A percentile compares a stretch with the other conserved stretches of the same genome.
These are phyloP conservation scores for Spergularia azorica DNA, from an alignment of 179 eudicot species.

Conservation along the genomic window DNA sequence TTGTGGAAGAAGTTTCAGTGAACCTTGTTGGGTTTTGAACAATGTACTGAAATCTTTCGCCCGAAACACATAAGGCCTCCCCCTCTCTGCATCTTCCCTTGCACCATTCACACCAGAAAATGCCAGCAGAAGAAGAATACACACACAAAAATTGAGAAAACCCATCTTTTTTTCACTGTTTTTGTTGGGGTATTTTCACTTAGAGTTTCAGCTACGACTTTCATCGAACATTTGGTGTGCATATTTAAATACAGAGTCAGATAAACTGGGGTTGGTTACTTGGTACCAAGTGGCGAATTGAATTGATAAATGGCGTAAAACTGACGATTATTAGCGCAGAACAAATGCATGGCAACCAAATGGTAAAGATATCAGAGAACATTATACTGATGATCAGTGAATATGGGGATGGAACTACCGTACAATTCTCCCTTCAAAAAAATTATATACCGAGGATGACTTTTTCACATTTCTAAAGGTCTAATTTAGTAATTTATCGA, in stretches of 20 bases:
- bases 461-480: no score
- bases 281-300: no score
- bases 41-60: conserved; percentile 8
- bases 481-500: no score
- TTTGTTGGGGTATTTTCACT: neutral
- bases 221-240: neutral
- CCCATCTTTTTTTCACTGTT: neutral
- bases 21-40: conserved; percentile 9
- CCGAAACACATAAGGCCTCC: conserved; percentile 3
- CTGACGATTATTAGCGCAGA: no score
- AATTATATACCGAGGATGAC: no score
- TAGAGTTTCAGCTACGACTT: neutral
- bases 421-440: no score
- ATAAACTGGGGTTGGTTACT: no score
- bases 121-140: neutral
- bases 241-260: neutral
- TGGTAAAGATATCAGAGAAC: no score
- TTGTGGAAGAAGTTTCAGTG: neutral
- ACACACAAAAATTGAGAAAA: neutral
- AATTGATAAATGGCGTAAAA: no score
- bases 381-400: no score
- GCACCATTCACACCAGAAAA: neutral
- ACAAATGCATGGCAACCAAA: no score
- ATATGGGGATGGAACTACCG: no score
- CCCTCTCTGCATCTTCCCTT: neutral